Conservation (phyloP, 1,284 basidiomycete species). For the Moesziomyces antarcticus region DNA sequence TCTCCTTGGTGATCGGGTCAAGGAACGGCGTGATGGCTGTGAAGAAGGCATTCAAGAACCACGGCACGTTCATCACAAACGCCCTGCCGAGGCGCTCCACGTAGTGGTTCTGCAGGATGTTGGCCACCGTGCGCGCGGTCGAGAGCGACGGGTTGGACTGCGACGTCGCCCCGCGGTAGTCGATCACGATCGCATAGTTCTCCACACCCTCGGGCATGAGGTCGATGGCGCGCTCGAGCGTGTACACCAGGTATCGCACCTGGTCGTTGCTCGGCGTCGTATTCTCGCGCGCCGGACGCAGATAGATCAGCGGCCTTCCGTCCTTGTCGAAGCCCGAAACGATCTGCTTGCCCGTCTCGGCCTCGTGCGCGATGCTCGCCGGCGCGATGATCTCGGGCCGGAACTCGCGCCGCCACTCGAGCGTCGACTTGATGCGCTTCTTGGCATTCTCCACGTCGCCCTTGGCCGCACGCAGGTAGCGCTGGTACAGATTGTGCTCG, state of each 20-base stretch:
- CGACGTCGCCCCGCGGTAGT: constrained; percentile 52
- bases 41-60: constrained; percentile 71
- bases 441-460: constrained; percentile 61
- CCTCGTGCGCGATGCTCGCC: constrained; percentile 54
- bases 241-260: constrained; percentile 63
- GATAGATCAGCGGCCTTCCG: constrained; percentile 61
- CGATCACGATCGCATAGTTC: constrained; percentile 60
- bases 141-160: constrained; percentile 55
- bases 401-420: constrained; percentile 63
- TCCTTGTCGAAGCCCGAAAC: constrained; percentile 63
- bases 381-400: constrained; percentile 64
- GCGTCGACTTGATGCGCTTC: constrained; percentile 56
- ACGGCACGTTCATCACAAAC: constrained; percentile 83
- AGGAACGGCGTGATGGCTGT: constrained; percentile 86
- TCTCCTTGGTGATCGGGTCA: constrained; percentile 88
- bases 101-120: constrained; percentile 90
- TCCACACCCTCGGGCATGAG: constrained; percentile 57
- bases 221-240: constrained; percentile 62
- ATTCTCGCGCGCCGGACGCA: constrained; percentile 63
- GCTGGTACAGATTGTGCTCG: constrained; percentile 47
- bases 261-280: constrained; percentile 57
- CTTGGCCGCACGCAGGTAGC: constrained; percentile 62
- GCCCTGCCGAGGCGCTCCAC: constrained; percentile 88
- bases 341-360: constrained; percentile 62
- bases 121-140: constrained; percentile 57